Base-by-base conservation (phyloP, 495 filamentous ascomycete genomes). In the Stereocaulon alpinum region DNA sequence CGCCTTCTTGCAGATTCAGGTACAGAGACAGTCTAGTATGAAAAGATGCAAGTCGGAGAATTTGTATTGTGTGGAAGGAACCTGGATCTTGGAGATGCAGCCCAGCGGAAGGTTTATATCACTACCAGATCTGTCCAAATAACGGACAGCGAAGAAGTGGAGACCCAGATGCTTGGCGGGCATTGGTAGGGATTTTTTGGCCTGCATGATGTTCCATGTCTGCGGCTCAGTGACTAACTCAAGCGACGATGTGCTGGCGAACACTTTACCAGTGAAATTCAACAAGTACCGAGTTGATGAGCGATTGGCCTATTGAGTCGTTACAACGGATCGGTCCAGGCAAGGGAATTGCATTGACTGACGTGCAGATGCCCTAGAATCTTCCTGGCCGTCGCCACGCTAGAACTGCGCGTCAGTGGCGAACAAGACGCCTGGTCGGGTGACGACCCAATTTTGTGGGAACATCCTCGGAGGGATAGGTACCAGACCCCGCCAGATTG, bases 191-290 rank as follows among this genome's bases (percentile, higher is more conserved):
- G 40, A 34, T 42, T 55, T 55, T 54, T 56, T 50, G 61, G 44
- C 53, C 60, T 61, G 63, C 49, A 60, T 44, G 45, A 62, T 59
- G 56, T 40, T 59, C 48, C 34, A 56, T 51, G 59, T 55, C 56
- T 63, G 61, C 63, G 61, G 66, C 66, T 66, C 63, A 58, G 55
- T 64, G 62, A 63, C 59, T 62, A 61, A 59, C 32, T 56, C 57
- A 56, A 59, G 59, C 56, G 62, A 59, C 61, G 89, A 90, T 96
- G 90, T 83, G 90, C 78, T 96, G 90, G 90, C 90, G 86, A 85
- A 73, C 77, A 77, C 87, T 79, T 83, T 81, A 78, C 90, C 89
- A 93, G 85, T 88, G 76, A 80, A 82, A 79, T 75, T 82, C 73
- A 63, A 69, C 72, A 72, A 71, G 79, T 78, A 77, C 53, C 56